Percentiles rank a stretch among this genome's conserved stretches.
Conservation (phyloP, 768 basidiomycete genomes). For the Daedaleopsis nitida region DNA sequence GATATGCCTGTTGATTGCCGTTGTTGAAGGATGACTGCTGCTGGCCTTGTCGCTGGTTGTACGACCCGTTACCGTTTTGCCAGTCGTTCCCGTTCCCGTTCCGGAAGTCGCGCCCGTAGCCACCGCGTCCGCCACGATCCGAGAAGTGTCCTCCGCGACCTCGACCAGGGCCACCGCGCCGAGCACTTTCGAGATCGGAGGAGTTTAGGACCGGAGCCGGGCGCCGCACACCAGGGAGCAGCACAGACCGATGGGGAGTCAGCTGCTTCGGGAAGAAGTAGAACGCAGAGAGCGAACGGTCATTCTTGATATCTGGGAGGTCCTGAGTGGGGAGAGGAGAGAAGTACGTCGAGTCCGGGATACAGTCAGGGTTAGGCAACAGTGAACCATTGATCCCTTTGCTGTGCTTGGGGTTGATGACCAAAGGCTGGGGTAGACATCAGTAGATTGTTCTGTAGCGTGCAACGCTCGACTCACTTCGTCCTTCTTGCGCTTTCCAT, state of each 20-base stretch:
- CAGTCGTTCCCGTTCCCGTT: constrained; percentile 13
- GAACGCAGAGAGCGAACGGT: constrained; percentile 82
- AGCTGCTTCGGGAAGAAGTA: constrained; percentile 91
- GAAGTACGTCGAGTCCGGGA: constrained; percentile 91
- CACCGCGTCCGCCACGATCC: constrained; percentile 31
- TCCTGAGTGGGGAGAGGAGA: constrained; percentile 63
- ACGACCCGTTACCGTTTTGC: constrained; percentile 12
- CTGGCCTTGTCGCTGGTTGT: constrained; percentile 1
- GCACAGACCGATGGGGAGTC: constrained; percentile 79
- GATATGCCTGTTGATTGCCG: constrained; percentile 10
- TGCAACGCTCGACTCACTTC: constrained; percentile 54
- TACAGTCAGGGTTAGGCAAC: constrained; percentile 81
- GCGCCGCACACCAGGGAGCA: constrained; percentile 73
- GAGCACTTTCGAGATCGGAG: constrained; percentile 70
- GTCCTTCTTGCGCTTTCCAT: constrained; percentile 82
- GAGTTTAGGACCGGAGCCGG: constrained; percentile 62
- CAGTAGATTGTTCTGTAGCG: constrained; percentile 6
- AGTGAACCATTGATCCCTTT: constrained; percentile 81
- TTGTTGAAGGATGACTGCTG: constrained; percentile 10
- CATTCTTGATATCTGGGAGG: constrained; percentile 81
- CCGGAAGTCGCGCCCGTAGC: constrained; percentile 24
- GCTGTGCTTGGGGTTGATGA: constrained; percentile 67
- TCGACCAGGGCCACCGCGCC: constrained; percentile 45
- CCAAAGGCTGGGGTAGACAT: constrained; percentile 58
- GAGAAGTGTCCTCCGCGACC: constrained; percentile 53